These are phyloP conservation scores for Fusarium scirpi DNA, from an alignment of 2,329 filamentous ascomycete genomes.

Conservation along the genomic window DNA sequence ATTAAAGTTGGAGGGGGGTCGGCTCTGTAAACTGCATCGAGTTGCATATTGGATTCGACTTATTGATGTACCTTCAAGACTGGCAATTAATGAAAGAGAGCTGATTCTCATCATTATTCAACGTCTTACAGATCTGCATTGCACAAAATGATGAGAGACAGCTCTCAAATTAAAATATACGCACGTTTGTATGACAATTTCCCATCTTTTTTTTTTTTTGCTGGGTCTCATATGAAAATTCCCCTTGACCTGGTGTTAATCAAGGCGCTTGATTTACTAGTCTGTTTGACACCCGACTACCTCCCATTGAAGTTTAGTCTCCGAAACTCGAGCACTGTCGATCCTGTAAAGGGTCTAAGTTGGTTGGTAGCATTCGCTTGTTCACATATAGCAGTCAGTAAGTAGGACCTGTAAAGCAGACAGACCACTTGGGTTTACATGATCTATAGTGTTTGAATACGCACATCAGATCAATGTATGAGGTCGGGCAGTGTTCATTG, in stretches of 20 bases:
- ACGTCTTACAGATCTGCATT: slow-evolving; percentile 20
- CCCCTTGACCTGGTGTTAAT: slow-evolving; percentile 16
- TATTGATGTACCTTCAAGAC: background rate
- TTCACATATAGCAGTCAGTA: background rate
- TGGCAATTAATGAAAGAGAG: background rate
- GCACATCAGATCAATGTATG: background rate
- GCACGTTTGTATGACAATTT: slow-evolving; percentile 24
- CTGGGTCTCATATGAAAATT: slow-evolving; percentile 29
- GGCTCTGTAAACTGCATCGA: background rate
- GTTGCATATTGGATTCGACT: background rate
- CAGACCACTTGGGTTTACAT: slow-evolving; percentile 32
- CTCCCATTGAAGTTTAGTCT: slow-evolving; percentile 29
- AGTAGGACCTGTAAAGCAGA: slow-evolving; percentile 23
- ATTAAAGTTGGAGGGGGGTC: slow-evolving; percentile 26
- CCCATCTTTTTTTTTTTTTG: slow-evolving; percentile 19
- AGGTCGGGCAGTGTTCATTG: background rate
- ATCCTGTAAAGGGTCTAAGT: slow-evolving; percentile 18
- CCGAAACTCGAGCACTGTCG: slow-evolving; percentile 20
- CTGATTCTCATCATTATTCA: background rate
- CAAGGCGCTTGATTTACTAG: background rate
- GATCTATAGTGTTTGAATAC: background rate
- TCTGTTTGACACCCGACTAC: background rate
- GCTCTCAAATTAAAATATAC: slow-evolving; percentile 2
- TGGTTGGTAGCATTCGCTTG: slow-evolving; percentile 24
- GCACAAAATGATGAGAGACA: slow-evolving; percentile 28